phyloP scores from a whole-genome alignment of 768 basidiomycete genomes.

The Wakefieldia striispora region DNA sequence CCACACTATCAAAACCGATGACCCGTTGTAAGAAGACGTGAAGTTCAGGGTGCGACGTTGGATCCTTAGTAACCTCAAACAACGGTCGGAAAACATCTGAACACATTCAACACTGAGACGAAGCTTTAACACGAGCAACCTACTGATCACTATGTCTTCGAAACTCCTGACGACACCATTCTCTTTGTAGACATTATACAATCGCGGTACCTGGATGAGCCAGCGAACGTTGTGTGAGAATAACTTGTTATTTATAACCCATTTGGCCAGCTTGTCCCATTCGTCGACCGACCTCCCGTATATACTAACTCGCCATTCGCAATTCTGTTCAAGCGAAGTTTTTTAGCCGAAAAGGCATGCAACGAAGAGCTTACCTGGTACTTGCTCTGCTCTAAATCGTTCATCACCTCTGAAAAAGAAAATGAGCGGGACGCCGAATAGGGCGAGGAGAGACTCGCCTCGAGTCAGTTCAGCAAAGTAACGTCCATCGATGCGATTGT shows the following conservation, averaged over 20 bases:
- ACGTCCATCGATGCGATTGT: constrained; percentile 88
- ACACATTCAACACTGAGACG: neutral
- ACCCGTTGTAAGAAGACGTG: constrained; percentile 95
- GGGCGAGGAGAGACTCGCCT: constrained; percentile 40
- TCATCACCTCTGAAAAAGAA: constrained; percentile 76
- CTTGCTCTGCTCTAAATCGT: constrained; percentile 97
- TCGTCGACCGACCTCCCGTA: constrained; percentile 82
- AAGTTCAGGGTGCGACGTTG: constrained; percentile 85
- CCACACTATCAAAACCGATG: constrained; percentile 96
- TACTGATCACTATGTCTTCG: constrained; percentile 88
- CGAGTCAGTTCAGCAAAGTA: constrained; percentile 94
- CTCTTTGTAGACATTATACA: constrained; percentile 95
- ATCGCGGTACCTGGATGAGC: constrained; percentile 92
- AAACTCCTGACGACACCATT: constrained; percentile 82
- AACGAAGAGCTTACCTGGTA: constrained; percentile 67
- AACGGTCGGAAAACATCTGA: constrained; percentile 89
- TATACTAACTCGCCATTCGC: constrained; percentile 96
- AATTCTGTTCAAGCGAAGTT: constrained; percentile 52
- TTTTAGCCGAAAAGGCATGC: neutral
- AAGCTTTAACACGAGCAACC: constrained; percentile 29
- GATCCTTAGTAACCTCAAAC: constrained; percentile 95
- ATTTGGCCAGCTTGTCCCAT: constrained; percentile 98
- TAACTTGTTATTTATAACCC: constrained; percentile 92
- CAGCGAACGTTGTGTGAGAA: constrained; percentile 97
- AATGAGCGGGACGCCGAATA: neutral